A percentile compares a stretch with the other conserved stretches of the same genome.
These are phyloP conservation scores for Tuber magnatum DNA, from an alignment of 495 filamentous ascomycete genomes.

Conservation along the genomic window DNA sequence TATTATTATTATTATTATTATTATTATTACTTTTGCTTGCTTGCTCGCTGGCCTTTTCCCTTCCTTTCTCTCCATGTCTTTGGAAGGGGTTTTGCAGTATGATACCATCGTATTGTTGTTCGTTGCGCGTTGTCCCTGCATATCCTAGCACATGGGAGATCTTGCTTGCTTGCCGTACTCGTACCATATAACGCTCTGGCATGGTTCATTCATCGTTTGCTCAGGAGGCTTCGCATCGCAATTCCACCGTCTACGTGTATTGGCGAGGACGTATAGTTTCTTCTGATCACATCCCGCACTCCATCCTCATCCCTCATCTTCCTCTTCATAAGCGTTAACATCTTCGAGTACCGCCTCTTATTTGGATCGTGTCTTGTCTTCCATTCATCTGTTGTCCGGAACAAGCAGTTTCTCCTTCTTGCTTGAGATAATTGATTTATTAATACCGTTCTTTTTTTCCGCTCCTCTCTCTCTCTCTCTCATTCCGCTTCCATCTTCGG, in stretches of 20 bases:
- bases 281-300: background rate
- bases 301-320: conserved; percentile 1
- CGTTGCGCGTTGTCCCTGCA: conserved; percentile 5
- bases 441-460: background rate
- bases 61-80: background rate
- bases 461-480: background rate
- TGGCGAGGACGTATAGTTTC: background rate
- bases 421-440: background rate
- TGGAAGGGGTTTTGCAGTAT: background rate
- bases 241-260: background rate
- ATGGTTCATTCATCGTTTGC: background rate
- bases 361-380: background rate
- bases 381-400: background rate
- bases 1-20: no score
- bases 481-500: conserved; percentile 6
- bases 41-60: background rate
- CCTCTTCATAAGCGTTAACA: background rate
- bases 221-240: background rate
- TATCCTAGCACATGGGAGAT: background rate
- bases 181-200: background rate
- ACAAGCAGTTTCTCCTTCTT: background rate
- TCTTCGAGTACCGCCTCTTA: background rate
- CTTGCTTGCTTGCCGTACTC: background rate
- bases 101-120: background rate
- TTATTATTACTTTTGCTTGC: no score